These are phyloP conservation scores for Adansonia digitata DNA, from an alignment of 345 rosid species.

Conservation along the genomic window DNA sequence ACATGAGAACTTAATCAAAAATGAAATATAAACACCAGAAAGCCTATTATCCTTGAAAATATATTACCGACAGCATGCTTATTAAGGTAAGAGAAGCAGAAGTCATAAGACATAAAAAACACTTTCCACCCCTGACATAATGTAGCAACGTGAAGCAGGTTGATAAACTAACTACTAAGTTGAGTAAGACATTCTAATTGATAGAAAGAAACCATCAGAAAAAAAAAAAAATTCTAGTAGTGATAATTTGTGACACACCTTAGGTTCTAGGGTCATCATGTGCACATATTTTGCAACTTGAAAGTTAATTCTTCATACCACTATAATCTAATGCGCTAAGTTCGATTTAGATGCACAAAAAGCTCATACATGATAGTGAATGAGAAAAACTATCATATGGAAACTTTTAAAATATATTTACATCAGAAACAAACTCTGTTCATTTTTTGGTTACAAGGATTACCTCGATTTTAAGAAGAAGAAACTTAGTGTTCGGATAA, in stretches of 20 bases:
- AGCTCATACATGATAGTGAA: not conserved
- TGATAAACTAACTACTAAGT: not conserved
- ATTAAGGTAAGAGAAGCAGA: not conserved
- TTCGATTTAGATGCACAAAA: not conserved
- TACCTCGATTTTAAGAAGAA: constrained; percentile 71
- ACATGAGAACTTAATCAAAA: constrained; percentile 15
- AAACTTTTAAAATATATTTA: not conserved
- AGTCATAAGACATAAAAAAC: not conserved
- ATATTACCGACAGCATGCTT: not conserved
- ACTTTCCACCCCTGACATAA: not conserved
- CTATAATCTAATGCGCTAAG: not conserved
- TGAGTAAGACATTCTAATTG: not conserved
- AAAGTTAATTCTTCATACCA: not conserved
- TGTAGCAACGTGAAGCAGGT: not conserved
- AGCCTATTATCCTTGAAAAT: not conserved
- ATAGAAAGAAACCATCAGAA: not conserved
- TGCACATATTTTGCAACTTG: not conserved
- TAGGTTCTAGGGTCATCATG: not conserved
- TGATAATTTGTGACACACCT: not conserved
- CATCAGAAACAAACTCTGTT: not conserved
- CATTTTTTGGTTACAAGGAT: not conserved
- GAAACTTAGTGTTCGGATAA: constrained; percentile 62
- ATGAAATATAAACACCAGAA: not conserved
- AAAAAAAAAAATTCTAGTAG: not conserved
- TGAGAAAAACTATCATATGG: not conserved